A percentile compares a stretch with the other conserved stretches of the same genome.
phyloP scores from a whole-genome alignment of 176 grass and related monocot genomes.

The Tuctoria greenei region DNA sequence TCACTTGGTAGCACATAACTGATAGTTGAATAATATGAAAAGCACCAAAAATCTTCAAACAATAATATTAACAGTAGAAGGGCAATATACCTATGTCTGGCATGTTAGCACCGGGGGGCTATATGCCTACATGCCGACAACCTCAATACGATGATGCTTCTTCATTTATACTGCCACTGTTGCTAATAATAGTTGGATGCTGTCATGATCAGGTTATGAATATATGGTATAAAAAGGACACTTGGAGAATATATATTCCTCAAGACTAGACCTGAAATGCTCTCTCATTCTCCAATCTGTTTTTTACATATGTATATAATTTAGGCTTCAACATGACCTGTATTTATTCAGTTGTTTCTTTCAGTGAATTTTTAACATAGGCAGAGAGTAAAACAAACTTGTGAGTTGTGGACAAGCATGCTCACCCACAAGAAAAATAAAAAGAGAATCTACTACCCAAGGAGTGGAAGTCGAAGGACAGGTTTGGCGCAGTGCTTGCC shows the following conservation, averaged over 20 bases:
- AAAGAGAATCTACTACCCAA: no score
- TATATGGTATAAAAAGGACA: not conserved
- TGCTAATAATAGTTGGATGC: not conserved
- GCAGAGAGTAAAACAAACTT: conserved; percentile 34
- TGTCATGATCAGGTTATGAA: not conserved
- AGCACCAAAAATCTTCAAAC: not conserved
- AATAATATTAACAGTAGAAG: not conserved
- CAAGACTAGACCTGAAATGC: not conserved
- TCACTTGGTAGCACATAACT: not conserved
- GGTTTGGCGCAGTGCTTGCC: no score
- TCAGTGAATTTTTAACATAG: conserved; percentile 41
- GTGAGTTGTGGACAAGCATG: conserved; percentile 23
- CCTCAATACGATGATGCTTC: not conserved
- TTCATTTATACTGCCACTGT: not conserved
- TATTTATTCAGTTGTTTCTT: conserved; percentile 39
- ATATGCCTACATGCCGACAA: not conserved
- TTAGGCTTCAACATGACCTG: conserved; percentile 6
- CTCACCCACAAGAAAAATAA: not conserved
- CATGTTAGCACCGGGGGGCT: conserved; percentile 11
- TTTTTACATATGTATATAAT: conserved; percentile 27
- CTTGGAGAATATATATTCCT: conserved; percentile 16
- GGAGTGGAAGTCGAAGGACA: no score
- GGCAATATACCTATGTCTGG: not conserved
- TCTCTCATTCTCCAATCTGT: not conserved
- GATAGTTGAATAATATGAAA: not conserved